Percentiles rank a stretch among this genome's conserved stretches.
Conservation (phyloP, 495 filamentous ascomycete species). For the Aspergillus biplanus region DNA sequence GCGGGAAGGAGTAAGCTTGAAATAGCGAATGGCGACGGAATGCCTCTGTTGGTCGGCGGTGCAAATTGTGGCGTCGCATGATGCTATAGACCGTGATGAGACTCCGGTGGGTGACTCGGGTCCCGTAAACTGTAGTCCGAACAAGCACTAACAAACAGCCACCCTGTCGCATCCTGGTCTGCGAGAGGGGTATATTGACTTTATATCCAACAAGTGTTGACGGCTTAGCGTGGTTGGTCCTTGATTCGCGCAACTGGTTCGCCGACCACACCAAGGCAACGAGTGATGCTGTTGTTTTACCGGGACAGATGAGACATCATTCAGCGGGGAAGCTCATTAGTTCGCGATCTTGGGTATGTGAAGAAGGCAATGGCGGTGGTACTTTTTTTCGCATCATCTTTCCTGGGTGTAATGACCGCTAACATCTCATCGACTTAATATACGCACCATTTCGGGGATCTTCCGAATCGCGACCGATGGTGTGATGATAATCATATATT, state of each 20-base stretch:
- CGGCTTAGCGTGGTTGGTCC: neutral
- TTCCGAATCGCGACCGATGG: neutral
- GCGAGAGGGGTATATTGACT: neutral
- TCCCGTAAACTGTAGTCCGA: neutral
- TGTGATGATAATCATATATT: neutral
- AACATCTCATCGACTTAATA: neutral
- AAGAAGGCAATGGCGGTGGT: neutral
- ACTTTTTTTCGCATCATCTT: neutral
- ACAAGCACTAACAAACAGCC: neutral
- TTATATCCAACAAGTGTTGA: neutral
- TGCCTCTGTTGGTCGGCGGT: neutral
- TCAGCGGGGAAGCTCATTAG: neutral
- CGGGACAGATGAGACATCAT: neutral
- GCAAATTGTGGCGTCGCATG: neutral
- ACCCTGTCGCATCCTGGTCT: slow-evolving; percentile 1
- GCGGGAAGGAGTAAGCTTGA: neutral
- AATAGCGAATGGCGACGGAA: neutral
- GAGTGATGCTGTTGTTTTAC: neutral
- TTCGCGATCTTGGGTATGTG: neutral
- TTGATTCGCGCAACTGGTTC: neutral
- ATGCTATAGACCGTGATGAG: neutral
- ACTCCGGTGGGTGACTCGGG: neutral
- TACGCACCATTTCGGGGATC: neutral
- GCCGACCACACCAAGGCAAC: neutral
- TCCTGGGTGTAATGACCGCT: neutral